Percentiles rank a stretch among this genome's conserved stretches.
These are phyloP conservation scores for Meyerozyma elateridarum DNA, from an alignment of 1,139 yeast species.

Conservation along the genomic window DNA sequence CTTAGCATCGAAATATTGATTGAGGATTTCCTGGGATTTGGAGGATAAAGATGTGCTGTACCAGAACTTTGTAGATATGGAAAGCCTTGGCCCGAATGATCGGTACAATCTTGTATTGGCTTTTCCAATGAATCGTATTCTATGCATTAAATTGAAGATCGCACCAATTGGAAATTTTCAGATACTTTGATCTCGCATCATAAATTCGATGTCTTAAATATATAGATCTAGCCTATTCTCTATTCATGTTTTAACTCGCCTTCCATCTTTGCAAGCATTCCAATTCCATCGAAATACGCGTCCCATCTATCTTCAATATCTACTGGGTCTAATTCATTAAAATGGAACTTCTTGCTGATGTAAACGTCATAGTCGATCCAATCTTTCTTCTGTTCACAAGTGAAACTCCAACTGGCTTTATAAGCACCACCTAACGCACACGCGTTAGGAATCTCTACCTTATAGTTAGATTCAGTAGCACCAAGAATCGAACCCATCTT, in stretches of 20 bases:
- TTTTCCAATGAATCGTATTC: no score
- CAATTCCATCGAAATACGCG: constrained; percentile 46
- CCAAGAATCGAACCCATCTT: constrained; percentile 73
- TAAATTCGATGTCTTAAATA: constrained; percentile 1
- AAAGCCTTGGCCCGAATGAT: no score
- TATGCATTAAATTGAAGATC: no score
- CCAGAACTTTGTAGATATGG: no score
- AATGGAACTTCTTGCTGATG: constrained; percentile 38
- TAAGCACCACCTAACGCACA: constrained; percentile 95
- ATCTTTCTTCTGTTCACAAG: constrained; percentile 29
- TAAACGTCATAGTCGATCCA: constrained; percentile 43
- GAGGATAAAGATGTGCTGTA: no score
- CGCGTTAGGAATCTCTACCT: constrained; percentile 79
- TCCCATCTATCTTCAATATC: constrained; percentile 42
- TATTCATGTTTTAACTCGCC: constrained; percentile 17
- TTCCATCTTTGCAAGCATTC: constrained; percentile 48
- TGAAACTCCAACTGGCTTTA: constrained; percentile 71
- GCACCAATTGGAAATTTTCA: no score
- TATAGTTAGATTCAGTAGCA: constrained; percentile 56
- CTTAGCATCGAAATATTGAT: no score
- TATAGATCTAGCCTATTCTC: constrained; percentile 2
- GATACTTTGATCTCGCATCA: no score
- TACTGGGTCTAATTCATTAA: constrained; percentile 44
- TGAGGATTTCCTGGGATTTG: no score
- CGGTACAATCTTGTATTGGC: no score